Evolutionary conservation across 108 stramenopile species (phyloP).

Genomic region (Cylindrotheca fusiformis): DNA sequence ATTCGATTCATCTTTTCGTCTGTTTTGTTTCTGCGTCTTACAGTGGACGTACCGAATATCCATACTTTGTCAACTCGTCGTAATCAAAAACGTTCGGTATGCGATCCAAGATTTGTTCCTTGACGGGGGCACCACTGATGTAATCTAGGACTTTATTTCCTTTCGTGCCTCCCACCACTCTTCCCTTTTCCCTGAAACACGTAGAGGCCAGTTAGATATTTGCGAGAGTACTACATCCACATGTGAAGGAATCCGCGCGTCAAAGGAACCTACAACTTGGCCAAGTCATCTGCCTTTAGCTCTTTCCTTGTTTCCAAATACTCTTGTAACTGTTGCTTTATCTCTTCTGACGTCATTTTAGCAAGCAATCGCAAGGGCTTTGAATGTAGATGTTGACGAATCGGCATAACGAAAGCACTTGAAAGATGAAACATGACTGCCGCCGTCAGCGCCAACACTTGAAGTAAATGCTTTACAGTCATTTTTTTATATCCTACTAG

Average conservation of each 20-base stretch:
- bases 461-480: no score
- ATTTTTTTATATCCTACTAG: no score
- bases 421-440: no score
- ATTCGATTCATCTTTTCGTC: background rate
- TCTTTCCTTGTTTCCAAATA: conserved; percentile 69
- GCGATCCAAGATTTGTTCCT: conserved; percentile 53
- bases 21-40: no score
- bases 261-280: conserved; percentile 58
- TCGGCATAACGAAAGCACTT: no score
- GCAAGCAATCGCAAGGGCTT: conserved; percentile 1
- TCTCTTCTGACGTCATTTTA: conserved; percentile 26
- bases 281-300: conserved; percentile 57
- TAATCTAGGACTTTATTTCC: conserved; percentile 74
- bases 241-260: no score
- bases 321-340: conserved; percentile 64
- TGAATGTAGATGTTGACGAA: no score
- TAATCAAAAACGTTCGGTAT: conserved; percentile 76
- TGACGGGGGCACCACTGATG: conserved; percentile 72
- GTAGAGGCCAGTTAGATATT: no score
- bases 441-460: no score
- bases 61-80: conserved; percentile 71
- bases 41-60: conserved; percentile 41
- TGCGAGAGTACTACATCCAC: no score
- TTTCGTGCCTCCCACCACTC: conserved; percentile 74
- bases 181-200: conserved; percentile 37